Evolutionary conservation across 768 basidiomycete species (phyloP), one percentile per base, ranked within the genome.

Genomic region (Collybia sp.): DNA sequence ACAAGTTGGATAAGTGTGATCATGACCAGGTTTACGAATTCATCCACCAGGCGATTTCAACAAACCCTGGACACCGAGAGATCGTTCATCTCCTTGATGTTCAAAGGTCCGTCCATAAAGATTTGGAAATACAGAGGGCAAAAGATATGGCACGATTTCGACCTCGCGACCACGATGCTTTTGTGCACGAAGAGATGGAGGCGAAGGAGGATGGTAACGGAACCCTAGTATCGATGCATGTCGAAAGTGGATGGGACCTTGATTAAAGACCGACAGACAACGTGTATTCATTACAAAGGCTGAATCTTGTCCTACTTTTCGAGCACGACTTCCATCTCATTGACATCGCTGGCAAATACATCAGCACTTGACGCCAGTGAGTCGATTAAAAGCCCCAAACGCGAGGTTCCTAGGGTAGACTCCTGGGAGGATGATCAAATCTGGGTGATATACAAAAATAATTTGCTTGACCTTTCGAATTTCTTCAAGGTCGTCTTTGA

Each of bases 401-500:
- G 75, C 12, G 88, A 79, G 2, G 74, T 71, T 0, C 80, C 80
- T 49, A 93, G 68, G 47, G 82, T 83, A 0, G 84, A 83, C 60
- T 93, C 70, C 72, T 76, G 20, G 6, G 44, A 19, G 43, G 33
- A 37, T 40, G 6, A 8, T 6, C 3, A 15, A 20, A 16, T 15
- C 20, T 12, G n/a, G 48, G 42, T 35, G 9, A 30, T 13, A 10
- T 5, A 18, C 3, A 40, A 35, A 13, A 13, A 15, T 10, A 30
- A 30, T 6, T 10, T 43, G 32, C 62, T 75, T 33, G 43, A 87
- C 90, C 75, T 90, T 88, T 30, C 84, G 80, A 55, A 93, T 83
- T 55, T 82, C 75, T 55, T 90, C 88, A n/a, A 93, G 69, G 60
- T 93, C 91, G 39, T 86, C 83, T 51, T 77, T 79, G 65, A 93